Conservation (phyloP, 169 alveolate species). For the Theileria parva region DNA sequence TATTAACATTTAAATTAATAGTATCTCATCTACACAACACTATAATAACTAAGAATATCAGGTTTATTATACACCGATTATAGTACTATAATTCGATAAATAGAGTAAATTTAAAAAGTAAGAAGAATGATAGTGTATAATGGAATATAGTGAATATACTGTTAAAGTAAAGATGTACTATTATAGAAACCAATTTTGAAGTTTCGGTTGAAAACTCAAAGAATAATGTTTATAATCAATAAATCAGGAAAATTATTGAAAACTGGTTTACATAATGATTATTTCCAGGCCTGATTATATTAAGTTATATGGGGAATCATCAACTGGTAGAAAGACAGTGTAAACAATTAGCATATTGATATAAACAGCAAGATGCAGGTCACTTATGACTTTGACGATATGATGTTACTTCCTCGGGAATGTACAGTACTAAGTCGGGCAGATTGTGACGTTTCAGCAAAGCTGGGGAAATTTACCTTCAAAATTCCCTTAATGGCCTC, state of each 20-base stretch:
- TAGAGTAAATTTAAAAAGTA: neutral
- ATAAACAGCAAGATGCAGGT: neutral
- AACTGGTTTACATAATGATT: neutral
- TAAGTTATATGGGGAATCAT: neutral
- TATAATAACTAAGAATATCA: neutral
- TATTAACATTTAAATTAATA: neutral
- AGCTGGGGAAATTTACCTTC: conserved; percentile 52
- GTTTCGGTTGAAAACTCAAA: neutral
- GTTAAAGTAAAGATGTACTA: neutral
- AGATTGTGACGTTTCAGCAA: conserved; percentile 49
- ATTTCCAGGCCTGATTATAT: neutral
- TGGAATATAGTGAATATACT: neutral
- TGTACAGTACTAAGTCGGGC: conserved; percentile 43
- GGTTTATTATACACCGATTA: neutral
- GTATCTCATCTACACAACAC: neutral
- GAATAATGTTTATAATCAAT: no score
- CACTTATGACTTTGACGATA: conserved; percentile 46
- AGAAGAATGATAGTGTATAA: neutral
- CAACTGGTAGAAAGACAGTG: neutral
- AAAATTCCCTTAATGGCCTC: conserved; percentile 61
- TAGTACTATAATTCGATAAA: neutral
- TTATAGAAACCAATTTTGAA: neutral
- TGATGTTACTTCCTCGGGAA: conserved; percentile 53
- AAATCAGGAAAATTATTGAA: neutral
- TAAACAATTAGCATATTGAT: no score